Conservation (phyloP, 495 filamentous ascomycete species). For the Podospora tetraspora region DNA sequence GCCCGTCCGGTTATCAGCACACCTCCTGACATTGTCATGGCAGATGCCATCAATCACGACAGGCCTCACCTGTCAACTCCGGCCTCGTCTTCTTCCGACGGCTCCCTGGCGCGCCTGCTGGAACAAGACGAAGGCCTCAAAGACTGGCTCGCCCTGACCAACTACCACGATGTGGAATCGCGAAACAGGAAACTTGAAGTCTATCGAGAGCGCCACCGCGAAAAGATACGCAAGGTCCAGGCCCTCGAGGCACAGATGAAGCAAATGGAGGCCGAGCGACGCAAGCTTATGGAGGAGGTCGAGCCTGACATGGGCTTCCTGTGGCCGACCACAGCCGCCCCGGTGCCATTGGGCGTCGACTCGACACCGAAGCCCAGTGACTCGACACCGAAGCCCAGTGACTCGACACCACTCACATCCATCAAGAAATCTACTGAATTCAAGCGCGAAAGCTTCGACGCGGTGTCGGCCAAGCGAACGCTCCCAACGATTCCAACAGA, state of each 20-base stretch:
- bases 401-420: neutral
- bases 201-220: conserved; percentile 23
- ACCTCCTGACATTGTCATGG: neutral
- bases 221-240: conserved; percentile 25
- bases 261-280: conserved; percentile 34
- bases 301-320: conserved; percentile 21
- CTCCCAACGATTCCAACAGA: neutral
- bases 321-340: conserved; percentile 7
- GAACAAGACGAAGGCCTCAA: conserved; percentile 42
- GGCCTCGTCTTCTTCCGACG: neutral
- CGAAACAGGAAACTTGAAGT: conserved; percentile 44
- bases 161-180: conserved; percentile 49
- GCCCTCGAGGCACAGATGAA: conserved; percentile 39
- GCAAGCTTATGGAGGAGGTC: conserved; percentile 29
- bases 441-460: neutral
- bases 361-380: neutral
- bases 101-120: conserved; percentile 15
- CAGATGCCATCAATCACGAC: neutral
- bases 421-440: neutral
- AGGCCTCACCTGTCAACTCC: neutral
- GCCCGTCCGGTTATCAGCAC: neutral
- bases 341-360: neutral
- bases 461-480: neutral
- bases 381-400: neutral
- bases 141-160: conserved; percentile 58